Evolutionary conservation across 1,284 basidiomycete species (phyloP), one percentile per base, ranked within the genome.

Genomic region (Trichosporon coremiiforme): DNA sequence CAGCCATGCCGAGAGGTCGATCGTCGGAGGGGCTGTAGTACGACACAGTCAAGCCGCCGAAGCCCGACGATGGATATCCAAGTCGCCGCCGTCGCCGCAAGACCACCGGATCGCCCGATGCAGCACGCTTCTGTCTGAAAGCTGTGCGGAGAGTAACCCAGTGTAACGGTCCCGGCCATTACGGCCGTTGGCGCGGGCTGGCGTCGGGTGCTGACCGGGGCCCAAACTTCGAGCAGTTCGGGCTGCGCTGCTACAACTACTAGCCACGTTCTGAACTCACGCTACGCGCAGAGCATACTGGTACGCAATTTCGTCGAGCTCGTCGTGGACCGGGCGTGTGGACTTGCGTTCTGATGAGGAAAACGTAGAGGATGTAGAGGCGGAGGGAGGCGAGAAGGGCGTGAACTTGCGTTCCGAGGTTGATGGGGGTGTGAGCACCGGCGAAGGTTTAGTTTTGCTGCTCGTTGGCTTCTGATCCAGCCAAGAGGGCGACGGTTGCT

Each of bases 261-360:
- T 38, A 38, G 36, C 10, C 36, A 8, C 6, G 41, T 17, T 53
- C 1, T 22, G 47, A 17, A 81, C 81, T 76, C 66, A 82, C 82
- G 82, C 82, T 9, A 82, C 78, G 38, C 79, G 75, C 38, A 84
- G 73, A 4, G 81, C 78, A 67, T 79, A 82, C n/a, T 71, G 67
- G 66, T 84, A 84, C 2, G 78, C 79, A 67, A 74, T 64, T 57
- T 74, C 72, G 66, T 83, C 81, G 13, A 82, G 50, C 66, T 83
- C 82, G 33, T 82, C 79, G 15, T 41, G 64, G 36, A 6, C 20
- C 1, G 31, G 29, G 31, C 57, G 31, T 60, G 57, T n/a, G 4
- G 29, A 22, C 13, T 57, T 31, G 25, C 55, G 29, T 5, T 7
- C 8, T 10, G 36, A 7, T 10, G 36, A 10, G 8, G 20, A 22